Base-by-base conservation (phyloP, 2,329 filamentous ascomycete species). In the Cordyceps militaris region DNA sequence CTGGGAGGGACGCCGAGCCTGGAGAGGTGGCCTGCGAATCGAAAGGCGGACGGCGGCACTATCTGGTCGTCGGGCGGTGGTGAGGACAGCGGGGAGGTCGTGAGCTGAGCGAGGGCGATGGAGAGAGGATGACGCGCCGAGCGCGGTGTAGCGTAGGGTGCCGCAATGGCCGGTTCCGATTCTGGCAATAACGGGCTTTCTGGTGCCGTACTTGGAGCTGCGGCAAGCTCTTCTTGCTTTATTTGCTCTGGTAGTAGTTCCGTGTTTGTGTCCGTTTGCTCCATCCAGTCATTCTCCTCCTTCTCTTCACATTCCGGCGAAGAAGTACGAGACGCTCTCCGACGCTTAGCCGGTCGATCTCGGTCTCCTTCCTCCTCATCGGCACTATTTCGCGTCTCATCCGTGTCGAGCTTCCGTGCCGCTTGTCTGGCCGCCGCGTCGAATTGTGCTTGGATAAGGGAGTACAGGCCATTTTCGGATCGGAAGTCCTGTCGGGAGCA, bases 401-500 rank as follows among this genome's bases (percentile, higher is more conserved):
- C 54, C 14, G 36, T 30, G 36, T n/a, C 61, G 56, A 16, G 61
- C 65, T 26, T 71, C 72, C 24, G 66, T 62, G 63, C 67, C 61
- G 62, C 62, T 53, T 73, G 68, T 64, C 66, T 73, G 63, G 75
- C 72, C 51, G 77, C 77, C 38, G 79, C 76, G 61, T 87, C 81
- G 64, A 85, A 85, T 63, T 86, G 83, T 16, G 83, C 79, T 69
- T 88, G 86, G 14, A 89, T 88, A 48, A 89, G 73, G 11, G 86
- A 86, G 69, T 89, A 89, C 1, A 89, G 77, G 1, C 86, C 86
- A 68, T 89, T 84, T 66, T 88, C 81, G 1, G 85, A 88, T 42
- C 86, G 85, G 62, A 89, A 89, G 63, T 89, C 86, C 85, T 87
- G 61, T 3, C 23, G 2, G 21, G 48, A 61, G 65, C 54, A 68